A percentile compares a stretch with the other conserved stretches of the same genome.
phyloP scores from a whole-genome alignment of 345 rosid genomes.

The Kandelia obovata region DNA sequence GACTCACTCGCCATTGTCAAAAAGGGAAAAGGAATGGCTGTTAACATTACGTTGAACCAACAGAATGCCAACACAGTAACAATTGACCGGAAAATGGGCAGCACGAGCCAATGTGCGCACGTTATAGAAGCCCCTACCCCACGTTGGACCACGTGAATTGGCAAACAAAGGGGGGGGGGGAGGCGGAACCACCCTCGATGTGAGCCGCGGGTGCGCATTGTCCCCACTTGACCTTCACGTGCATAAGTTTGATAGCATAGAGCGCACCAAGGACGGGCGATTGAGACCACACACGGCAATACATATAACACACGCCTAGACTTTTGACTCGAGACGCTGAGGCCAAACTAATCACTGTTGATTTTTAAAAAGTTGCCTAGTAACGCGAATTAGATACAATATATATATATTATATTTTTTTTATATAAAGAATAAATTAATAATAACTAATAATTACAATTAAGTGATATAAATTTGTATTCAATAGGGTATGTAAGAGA shows the following conservation, averaged over 20 bases:
- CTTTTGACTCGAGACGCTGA: background rate
- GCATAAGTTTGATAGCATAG: background rate
- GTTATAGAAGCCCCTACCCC: background rate
- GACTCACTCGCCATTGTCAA: no score
- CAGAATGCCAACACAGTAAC: background rate
- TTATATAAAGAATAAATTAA: no score
- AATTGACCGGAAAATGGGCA: background rate
- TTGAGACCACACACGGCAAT: no score
- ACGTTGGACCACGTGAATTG: slow-evolving; percentile 1
- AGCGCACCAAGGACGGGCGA: background rate
- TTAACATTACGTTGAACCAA: background rate
- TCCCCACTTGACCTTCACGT: slow-evolving; percentile 3
- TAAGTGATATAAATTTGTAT: no score
- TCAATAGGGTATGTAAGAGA: no score
- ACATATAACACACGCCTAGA: background rate
- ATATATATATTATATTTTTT: no score
- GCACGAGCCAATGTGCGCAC: background rate
- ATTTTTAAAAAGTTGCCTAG: no score
- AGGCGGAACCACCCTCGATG: background rate
- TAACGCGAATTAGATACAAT: no score
- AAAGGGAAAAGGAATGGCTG: background rate
- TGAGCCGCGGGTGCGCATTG: background rate
- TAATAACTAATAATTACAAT: no score
- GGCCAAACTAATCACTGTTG: background rate
- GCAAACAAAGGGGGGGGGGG: background rate